Evolutionary conservation across 257 asterid species (phyloP).

Genomic region (Solanum bulbocastanum): DNA sequence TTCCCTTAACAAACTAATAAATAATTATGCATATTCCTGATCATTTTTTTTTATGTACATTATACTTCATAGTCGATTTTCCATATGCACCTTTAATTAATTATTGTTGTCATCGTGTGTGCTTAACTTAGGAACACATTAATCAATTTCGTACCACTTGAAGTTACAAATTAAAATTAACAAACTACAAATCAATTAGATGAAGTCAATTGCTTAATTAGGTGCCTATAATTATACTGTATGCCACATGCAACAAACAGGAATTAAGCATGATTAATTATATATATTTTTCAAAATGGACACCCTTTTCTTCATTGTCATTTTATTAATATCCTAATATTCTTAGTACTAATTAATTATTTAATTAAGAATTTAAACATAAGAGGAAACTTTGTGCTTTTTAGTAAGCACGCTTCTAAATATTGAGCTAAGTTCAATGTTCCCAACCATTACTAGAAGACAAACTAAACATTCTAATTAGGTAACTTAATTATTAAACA

Average conservation of each 20-base stretch:
- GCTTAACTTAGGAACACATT: background rate
- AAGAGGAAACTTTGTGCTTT: constrained; percentile 2
- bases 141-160: background rate
- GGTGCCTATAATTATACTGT: background rate
- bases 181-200: background rate
- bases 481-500: background rate
- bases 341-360: background rate
- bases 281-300: background rate
- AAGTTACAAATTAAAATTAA: background rate
- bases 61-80: background rate
- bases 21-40: background rate
- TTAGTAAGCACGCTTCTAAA: constrained; percentile 8
- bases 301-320: background rate
- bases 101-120: background rate
- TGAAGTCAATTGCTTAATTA: background rate
- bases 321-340: background rate
- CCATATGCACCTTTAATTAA: background rate
- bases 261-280: background rate
- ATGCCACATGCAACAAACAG: background rate
- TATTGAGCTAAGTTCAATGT: constrained; percentile 1
- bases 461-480: constrained; percentile 20
- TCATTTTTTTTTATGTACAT: background rate
- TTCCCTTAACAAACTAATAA: background rate
- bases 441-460: constrained; percentile 3
- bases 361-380: background rate